Percentiles rank a stretch among this genome's conserved stretches.
Conservation (phyloP, 2,329 filamentous ascomycete species). For the Apiospora hydei region DNA sequence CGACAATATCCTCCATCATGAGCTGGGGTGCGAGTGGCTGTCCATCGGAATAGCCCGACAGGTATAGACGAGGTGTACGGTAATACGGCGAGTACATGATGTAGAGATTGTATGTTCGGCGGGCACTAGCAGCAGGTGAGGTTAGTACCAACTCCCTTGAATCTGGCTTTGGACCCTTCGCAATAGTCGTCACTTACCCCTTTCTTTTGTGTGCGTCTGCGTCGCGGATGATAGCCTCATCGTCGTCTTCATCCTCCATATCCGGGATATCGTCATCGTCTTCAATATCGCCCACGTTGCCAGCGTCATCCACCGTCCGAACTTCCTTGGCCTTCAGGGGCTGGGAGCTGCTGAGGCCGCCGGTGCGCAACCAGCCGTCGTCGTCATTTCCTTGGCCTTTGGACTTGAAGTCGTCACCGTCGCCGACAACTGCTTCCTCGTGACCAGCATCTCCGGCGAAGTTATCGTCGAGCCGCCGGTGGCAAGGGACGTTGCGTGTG, state of each 20-base stretch:
- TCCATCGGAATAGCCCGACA: conserved; percentile 87
- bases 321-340: conserved; percentile 82
- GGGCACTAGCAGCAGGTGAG: conserved; percentile 62
- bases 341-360: conserved; percentile 77
- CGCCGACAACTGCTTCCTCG: conserved; percentile 85
- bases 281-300: conserved; percentile 80
- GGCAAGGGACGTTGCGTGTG: conserved; percentile 92
- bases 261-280: conserved; percentile 90
- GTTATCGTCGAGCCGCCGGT: conserved; percentile 88
- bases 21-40: conserved; percentile 81
- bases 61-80: conserved; percentile 91
- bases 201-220: conserved; percentile 56
- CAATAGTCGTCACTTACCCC: conserved; percentile 45
- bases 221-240: conserved; percentile 90
- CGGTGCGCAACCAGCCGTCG: conserved; percentile 91
- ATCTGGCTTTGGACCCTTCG: conserved; percentile 26
- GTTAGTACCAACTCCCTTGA: conserved; percentile 27
- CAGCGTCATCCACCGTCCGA: conserved; percentile 86
- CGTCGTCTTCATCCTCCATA: conserved; percentile 95
- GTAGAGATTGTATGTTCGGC: conserved; percentile 96
- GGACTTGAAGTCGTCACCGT: conserved; percentile 70
- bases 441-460: conserved; percentile 88
- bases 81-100: conserved; percentile 98
- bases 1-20: conserved; percentile 97
- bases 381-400: conserved; percentile 79